Conservation (phyloP, 2,329 filamentous ascomycete species). For the Colletotrichum sp. region DNA sequence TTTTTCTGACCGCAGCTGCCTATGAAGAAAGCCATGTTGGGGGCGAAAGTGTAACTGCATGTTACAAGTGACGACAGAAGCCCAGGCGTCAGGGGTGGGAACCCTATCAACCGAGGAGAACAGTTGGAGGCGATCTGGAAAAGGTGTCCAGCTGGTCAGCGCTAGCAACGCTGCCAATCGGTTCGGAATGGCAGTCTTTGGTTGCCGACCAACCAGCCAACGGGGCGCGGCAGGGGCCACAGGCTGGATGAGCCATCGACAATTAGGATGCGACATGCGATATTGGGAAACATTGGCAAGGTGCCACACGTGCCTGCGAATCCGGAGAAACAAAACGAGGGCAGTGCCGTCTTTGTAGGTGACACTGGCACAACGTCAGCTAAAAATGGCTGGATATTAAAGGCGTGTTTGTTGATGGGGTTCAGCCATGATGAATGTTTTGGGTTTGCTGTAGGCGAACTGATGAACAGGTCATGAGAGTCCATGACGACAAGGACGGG, state of each 20-base stretch:
- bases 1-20: not conserved
- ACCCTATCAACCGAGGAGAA: not conserved
- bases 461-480: not conserved
- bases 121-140: not conserved
- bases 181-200: not conserved
- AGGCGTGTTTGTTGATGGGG: not conserved
- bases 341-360: not conserved
- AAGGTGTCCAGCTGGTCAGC: not conserved
- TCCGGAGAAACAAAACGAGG: not conserved
- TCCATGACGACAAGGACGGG: not conserved
- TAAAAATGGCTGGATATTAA: not conserved
- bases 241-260: not conserved
- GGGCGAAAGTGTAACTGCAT: not conserved
- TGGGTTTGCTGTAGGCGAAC: not conserved
- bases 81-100: not conserved
- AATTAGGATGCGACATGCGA: slow-evolving; percentile 11
- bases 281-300: not conserved
- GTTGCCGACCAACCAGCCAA: not conserved
- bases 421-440: not conserved
- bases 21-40: not conserved
- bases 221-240: not conserved
- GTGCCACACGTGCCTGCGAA: not conserved
- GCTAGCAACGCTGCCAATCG: slow-evolving; percentile 2
- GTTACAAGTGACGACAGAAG: not conserved
- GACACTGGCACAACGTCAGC: not conserved